Conservation (phyloP, 352 stramenopile species). For the Globisporangium orthogonon region DNA sequence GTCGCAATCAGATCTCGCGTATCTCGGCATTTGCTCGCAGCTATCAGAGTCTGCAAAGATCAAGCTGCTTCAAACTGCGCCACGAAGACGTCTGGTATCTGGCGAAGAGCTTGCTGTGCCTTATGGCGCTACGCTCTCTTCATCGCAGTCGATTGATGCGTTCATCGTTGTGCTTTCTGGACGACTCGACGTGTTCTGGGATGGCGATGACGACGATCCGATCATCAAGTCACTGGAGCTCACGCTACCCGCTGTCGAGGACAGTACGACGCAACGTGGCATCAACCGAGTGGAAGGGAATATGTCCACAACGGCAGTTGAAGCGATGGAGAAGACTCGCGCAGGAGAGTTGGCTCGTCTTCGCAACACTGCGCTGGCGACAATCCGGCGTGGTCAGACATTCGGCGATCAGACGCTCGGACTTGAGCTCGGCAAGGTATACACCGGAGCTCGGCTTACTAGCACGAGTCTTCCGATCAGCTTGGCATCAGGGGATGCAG, state of each 20-base stretch:
- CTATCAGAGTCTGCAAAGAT: slow-evolving; percentile 24
- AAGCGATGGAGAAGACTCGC: not conserved
- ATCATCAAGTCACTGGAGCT: slow-evolving; percentile 1
- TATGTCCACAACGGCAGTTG: not conserved
- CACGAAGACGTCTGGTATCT: slow-evolving; percentile 13
- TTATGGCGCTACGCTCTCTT: not conserved
- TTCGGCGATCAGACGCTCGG: slow-evolving; percentile 54
- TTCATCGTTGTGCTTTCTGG: slow-evolving; percentile 35
- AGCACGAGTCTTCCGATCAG: slow-evolving; percentile 18
- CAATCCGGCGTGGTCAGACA: slow-evolving; percentile 30
- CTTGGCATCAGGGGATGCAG: slow-evolving; percentile 28
- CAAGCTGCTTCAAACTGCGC: slow-evolving; percentile 23
- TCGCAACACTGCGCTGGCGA: slow-evolving; percentile 15
- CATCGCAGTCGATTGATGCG: slow-evolving; percentile 4
- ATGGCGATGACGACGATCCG: slow-evolving; percentile 10
- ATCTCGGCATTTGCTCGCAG: slow-evolving; percentile 34
- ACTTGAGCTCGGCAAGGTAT: slow-evolving; percentile 24
- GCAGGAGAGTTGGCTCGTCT: slow-evolving; percentile 4
- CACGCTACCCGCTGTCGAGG: not conserved
- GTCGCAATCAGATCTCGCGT: slow-evolving; percentile 23
- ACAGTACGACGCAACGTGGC: not conserved
- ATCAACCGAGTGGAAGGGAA: not conserved
- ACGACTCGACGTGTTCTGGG: slow-evolving; percentile 41
- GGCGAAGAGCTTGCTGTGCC: slow-evolving; percentile 16
- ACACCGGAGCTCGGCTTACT: slow-evolving; percentile 6